Conservation (phyloP, 1,284 basidiomycete species). For the Caloboletus firmus region DNA sequence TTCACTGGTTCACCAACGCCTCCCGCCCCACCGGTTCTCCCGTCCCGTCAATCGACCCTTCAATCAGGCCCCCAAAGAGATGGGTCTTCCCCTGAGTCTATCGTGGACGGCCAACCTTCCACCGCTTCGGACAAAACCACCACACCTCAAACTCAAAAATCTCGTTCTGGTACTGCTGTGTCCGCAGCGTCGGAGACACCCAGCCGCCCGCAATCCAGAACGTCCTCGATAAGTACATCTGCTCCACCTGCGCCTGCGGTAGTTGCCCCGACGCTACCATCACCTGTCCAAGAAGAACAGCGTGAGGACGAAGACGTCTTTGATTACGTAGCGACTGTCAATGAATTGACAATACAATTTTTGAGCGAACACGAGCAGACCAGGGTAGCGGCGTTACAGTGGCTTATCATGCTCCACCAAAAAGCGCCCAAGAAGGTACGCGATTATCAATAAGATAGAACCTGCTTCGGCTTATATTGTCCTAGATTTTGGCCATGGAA, state of each 20-base stretch:
- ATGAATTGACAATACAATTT: slow-evolving; percentile 90
- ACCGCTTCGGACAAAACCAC: slow-evolving; percentile 22
- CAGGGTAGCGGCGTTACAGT: slow-evolving; percentile 92
- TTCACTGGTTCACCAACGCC: slow-evolving; percentile 54
- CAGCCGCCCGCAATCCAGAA: slow-evolving; percentile 60
- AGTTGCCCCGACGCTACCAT: slow-evolving; percentile 30
- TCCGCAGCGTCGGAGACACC: slow-evolving; percentile 23
- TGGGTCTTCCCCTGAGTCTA: slow-evolving; percentile 45
- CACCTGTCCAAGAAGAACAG: slow-evolving; percentile 33
- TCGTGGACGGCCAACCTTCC: slow-evolving; percentile 31
- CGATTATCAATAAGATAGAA: not conserved
- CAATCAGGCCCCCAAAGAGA: slow-evolving; percentile 42
- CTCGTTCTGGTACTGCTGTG: slow-evolving; percentile 30
- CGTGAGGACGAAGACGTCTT: slow-evolving; percentile 74
- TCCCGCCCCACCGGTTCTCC: slow-evolving; percentile 35
- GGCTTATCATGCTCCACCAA: slow-evolving; percentile 98
- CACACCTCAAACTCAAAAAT: slow-evolving; percentile 29
- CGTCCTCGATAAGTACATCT: slow-evolving; percentile 42
- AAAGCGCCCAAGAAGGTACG: slow-evolving; percentile 91
- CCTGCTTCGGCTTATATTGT: slow-evolving; percentile 1
- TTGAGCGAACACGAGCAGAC: slow-evolving; percentile 97
- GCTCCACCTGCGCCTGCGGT: slow-evolving; percentile 18
- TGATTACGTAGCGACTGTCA: slow-evolving; percentile 91
- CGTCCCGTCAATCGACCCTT: slow-evolving; percentile 50
- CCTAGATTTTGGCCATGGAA: slow-evolving; percentile 89